Evolutionary conservation across 495 filamentous ascomycete genomes (phyloP), one percentile per base, ranked within the genome.

Genomic region (Aspergillus saccharolyticus): DNA sequence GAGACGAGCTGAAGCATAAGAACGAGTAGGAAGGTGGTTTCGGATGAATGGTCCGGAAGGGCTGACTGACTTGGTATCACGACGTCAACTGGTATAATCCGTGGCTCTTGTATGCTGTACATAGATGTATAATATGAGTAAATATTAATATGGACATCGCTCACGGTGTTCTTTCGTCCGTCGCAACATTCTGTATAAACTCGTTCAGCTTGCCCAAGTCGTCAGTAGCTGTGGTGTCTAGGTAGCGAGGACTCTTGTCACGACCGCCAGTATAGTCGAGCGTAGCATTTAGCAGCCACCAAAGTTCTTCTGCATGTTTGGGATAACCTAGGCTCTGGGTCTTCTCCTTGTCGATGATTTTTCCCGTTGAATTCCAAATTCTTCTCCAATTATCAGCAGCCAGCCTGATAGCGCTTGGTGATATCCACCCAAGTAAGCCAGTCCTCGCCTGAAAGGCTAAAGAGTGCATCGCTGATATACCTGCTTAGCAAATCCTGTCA

Each of bases 41-140:
- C 12, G 33, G 33, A 39, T 5, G 10, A 39, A 21, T 21, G 22
- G 19, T 9, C 4, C 20, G 25, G 64, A 91, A 88, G 82, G 61
- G 89, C 63, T 89, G 88, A 65, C 18, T 10, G 45, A 17, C 10
- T 22, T 28, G 86, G 85, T 55, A 68, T 84, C 44, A 50, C 83
- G 20, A 72, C 88, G 61, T 91, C 14, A 9, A 5, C 33, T 5
- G 25, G 51, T 42, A 52, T 54, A 52, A 51, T 52, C 42, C 15
- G 20, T 53, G 24, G 42, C 44, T 51, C 30, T 44, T 28, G 46
- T 53, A 58, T 42, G 57, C 50, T 42, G 39, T 15, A 51, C 28
- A 50, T 44, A 56, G 10, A 44, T 55, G n/a, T 59, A 54, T 24
- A 21, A 39, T 39, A 39, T 39, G 33, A 39, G 33, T 39, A 42